Base-by-base conservation (phyloP, 2,329 filamentous ascomycete genomes). In the Raffaelea ambrosiae region DNA sequence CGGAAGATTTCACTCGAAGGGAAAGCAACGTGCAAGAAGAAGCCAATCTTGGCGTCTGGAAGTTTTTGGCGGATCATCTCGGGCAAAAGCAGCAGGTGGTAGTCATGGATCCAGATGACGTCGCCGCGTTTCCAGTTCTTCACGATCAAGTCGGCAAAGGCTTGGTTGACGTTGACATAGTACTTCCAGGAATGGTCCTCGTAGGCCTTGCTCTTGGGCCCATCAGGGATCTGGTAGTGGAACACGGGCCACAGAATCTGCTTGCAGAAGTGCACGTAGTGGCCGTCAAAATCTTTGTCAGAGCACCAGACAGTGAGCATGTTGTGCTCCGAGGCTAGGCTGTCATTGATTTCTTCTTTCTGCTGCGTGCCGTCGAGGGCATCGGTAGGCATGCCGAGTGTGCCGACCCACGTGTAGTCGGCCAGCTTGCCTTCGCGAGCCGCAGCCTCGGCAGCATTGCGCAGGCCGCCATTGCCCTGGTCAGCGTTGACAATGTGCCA, bases 231-330 rank as follows among this genome's bases (percentile, higher is more conserved):
- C 66, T 96, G 90, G 64, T 97, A 97, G 67, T 97, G 90, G 66
- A 97, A 95, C 51, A 96, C 90, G 1, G 91, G 91, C 91, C 91
- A 97, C 7, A 97, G 74, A 48, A 97, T 95, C 61, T 91, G 88
- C 70, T 97, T 97, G 81, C 90, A 96, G 63, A 93, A 97, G 66
- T 96, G 90, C 13, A 84, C 81, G 61, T 97, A 97, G 66, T 95
- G 90, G 1, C 90, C 89, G 59, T 96, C 86, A 61, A 96, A 89
- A 65, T 97, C 90, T 61, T 85, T 88, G 67, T 97, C 91, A 51
- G 81, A 86, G 64, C 87, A 85, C 63, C 85, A 95, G 31, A 96
- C 89, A 3, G 86, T 81, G 55, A 95, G 66, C 58, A 88, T 89
- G 56, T 93, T 81, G 62, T 86, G 83, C 60, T 95, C 87, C 22